Evolutionary conservation across 2,329 filamentous ascomycete genomes (phyloP).

Genomic region (Ceratocystis albifundus): DNA sequence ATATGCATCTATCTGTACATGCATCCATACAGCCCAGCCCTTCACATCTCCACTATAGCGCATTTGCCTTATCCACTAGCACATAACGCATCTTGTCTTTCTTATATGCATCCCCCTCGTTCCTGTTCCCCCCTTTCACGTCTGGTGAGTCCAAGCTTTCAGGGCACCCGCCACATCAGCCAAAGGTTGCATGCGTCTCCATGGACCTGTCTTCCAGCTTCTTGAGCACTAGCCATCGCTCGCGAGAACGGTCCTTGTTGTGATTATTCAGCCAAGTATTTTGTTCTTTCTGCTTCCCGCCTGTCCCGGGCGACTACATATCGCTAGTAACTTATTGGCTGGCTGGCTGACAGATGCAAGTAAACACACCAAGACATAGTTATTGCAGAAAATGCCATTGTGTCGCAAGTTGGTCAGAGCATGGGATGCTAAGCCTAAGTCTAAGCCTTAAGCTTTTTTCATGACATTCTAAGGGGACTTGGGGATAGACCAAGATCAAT

Average conservation of each 20-base stretch:
- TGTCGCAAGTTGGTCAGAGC: constrained; percentile 6
- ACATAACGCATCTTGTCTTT: background rate
- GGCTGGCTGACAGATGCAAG: too few relatives aligned
- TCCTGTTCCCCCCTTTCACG: background rate
- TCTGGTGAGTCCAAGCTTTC: background rate
- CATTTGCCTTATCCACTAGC: background rate
- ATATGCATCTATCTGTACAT: background rate
- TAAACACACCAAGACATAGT: background rate
- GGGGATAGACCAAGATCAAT: too few relatives aligned
- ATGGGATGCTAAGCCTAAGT: background rate
- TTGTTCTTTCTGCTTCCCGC: background rate
- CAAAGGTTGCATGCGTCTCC: constrained; percentile 1
- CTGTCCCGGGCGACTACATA: background rate
- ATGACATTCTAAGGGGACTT: background rate
- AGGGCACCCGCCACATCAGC: background rate
- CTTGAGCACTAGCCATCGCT: background rate
- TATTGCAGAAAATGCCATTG: background rate
- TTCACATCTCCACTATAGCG: background rate
- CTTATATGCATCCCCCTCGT: background rate
- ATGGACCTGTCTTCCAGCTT: background rate
- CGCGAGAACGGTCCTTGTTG: background rate
- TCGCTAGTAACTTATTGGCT: background rate
- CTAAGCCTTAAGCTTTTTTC: background rate
- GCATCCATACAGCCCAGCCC: background rate
- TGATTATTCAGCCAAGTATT: background rate